Evolutionary conservation across 345 rosid genomes (phyloP).

Genomic region (Moricandia moricandioides): DNA sequence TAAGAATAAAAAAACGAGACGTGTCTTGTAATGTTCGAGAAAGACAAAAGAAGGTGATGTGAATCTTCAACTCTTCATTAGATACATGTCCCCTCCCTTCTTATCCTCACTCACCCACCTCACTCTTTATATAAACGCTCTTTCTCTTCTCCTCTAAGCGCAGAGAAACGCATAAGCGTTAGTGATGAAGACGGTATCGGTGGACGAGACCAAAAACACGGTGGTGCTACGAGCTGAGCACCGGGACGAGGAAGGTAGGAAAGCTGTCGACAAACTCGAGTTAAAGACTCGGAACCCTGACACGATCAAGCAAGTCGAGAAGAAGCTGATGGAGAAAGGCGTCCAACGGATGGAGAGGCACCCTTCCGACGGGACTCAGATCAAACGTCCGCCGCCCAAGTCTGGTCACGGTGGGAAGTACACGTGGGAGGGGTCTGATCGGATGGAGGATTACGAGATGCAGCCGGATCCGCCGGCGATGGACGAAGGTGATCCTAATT

Average conservation of each 20-base stretch:
- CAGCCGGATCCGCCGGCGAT: conserved; percentile 51
- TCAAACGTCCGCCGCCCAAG: conserved; percentile 57
- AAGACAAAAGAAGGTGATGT: background rate
- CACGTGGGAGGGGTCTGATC: conserved; percentile 85
- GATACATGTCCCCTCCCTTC: conserved; percentile 19
- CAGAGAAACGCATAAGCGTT: background rate
- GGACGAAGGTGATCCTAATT: conserved; percentile 77
- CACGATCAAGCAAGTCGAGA: conserved; percentile 58
- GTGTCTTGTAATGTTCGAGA: conserved; percentile 21
- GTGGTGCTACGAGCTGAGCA: conserved; percentile 48
- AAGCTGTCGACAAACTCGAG: conserved; percentile 46
- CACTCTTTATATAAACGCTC: conserved; percentile 9
- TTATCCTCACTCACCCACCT: background rate
- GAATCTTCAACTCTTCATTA: conserved; percentile 19
- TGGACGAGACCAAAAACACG: conserved; percentile 43
- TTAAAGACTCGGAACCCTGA: conserved; percentile 48
- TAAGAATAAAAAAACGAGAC: background rate
- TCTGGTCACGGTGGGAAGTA: conserved; percentile 84
- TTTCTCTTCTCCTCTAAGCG: background rate
- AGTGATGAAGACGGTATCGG: conserved; percentile 35
- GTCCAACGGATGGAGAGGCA: conserved; percentile 72
- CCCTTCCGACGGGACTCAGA: conserved; percentile 57
- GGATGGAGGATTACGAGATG: conserved; percentile 51
- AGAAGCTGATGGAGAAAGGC: conserved; percentile 70
- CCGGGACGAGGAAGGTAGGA: conserved; percentile 51